Conservation (phyloP, 768 basidiomycete genomes). For the Lentinula lateritia region DNA sequence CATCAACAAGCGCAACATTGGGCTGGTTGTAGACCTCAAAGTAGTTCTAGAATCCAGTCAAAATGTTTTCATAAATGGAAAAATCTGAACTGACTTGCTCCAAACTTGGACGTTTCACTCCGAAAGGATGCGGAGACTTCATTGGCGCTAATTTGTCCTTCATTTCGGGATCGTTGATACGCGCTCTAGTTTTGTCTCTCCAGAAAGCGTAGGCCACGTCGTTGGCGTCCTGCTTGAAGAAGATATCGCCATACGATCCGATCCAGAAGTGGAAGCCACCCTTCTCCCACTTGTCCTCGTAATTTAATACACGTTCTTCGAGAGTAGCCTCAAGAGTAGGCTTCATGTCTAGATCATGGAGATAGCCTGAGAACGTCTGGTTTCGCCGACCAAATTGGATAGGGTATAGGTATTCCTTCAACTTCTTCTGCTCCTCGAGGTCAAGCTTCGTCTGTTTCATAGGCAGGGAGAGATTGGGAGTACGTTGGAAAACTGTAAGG, state of each 20-base stretch:
- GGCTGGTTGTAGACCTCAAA: slow-evolving; percentile 9
- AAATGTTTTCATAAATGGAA: background rate
- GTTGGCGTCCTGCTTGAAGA: slow-evolving; percentile 1
- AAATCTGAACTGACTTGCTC: background rate
- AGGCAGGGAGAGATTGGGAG: slow-evolving; percentile 6
- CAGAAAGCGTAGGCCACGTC: slow-evolving; percentile 6
- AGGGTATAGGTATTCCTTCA: slow-evolving; percentile 5
- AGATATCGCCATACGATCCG: slow-evolving; percentile 7
- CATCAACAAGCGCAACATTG: slow-evolving; percentile 12
- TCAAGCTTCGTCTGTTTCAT: background rate
- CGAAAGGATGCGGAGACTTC: slow-evolving; percentile 6
- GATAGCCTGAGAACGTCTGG: slow-evolving; percentile 5
- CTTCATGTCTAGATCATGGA: background rate
- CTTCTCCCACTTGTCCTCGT: slow-evolving; percentile 10
- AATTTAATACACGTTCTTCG: slow-evolving; percentile 11
- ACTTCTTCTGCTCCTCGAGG: background rate
- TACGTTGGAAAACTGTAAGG: slow-evolving; percentile 14
- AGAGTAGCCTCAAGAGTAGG: background rate
- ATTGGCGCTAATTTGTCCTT: slow-evolving; percentile 2
- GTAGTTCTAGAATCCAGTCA: background rate
- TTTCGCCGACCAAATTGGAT: background rate
- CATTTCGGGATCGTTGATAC: slow-evolving; percentile 2
- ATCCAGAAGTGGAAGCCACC: slow-evolving; percentile 11
- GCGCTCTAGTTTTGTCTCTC: slow-evolving; percentile 1
- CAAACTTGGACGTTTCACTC: slow-evolving; percentile 4